Evolutionary conservation across 1,284 basidiomycete species (phyloP).

Genomic region (Athelia sp.): DNA sequence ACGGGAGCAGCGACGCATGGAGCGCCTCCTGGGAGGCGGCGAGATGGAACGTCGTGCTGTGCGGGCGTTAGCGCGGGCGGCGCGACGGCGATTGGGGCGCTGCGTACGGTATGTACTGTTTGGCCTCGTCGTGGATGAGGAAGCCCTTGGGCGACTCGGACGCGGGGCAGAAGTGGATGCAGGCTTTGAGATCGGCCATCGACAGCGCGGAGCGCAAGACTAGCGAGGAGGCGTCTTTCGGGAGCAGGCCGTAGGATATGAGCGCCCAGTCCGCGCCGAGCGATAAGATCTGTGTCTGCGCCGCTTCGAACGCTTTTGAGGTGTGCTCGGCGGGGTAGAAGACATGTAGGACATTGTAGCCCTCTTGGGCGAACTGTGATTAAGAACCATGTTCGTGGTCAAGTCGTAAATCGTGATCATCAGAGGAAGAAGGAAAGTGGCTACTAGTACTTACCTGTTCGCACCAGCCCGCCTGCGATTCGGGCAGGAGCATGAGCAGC

Average conservation of each 20-base stretch:
- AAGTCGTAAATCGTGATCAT: conserved; percentile 2
- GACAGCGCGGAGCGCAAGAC: conserved; percentile 12
- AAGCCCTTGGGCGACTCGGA: conserved; percentile 21
- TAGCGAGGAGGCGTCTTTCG: conserved; percentile 17
- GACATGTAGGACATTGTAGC: conserved; percentile 34
- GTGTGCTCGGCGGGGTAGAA: conserved; percentile 17
- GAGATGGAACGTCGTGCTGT: conserved; percentile 33
- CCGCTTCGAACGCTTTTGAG: conserved; percentile 15
- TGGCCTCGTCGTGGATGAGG: conserved; percentile 20
- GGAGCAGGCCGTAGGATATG: conserved; percentile 31
- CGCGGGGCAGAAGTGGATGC: conserved; percentile 33
- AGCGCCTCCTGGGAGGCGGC: conserved; percentile 32
- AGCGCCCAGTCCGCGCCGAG: conserved; percentile 26
- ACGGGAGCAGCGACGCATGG: conserved; percentile 25
- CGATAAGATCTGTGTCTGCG: conserved; percentile 8
- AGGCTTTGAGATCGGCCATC: conserved; percentile 23
- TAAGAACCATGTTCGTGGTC: neutral
- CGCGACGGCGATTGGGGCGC: neutral
- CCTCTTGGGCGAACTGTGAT: conserved; percentile 36
- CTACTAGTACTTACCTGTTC: conserved; percentile 26
- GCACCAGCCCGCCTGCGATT: conserved; percentile 29
- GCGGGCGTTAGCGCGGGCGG: neutral
- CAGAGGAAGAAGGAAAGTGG: neutral
- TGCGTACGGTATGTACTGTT: conserved; percentile 26
- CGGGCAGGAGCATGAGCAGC: conserved; percentile 23